Conservation (phyloP, 192 early-diverging fungal species). For the Coemansia sp. region DNA sequence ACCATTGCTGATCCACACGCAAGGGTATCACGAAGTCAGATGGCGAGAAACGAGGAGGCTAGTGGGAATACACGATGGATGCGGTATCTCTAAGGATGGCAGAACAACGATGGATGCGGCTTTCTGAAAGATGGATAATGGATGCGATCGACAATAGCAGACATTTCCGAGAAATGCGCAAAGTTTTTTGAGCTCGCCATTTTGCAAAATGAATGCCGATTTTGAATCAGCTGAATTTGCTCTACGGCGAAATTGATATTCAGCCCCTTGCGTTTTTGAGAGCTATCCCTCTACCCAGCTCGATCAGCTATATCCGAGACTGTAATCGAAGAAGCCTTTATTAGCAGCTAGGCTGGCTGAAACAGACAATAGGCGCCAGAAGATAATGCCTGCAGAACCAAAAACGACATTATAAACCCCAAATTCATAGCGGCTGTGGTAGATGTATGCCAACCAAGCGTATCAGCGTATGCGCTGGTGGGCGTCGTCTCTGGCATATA, state of each 20-base stretch:
- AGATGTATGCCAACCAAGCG: no score
- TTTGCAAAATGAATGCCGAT: neutral
- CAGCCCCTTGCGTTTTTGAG: neutral
- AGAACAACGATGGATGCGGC: neutral
- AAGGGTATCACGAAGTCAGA: neutral
- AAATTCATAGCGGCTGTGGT: no score
- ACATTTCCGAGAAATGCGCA: neutral
- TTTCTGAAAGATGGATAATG: neutral
- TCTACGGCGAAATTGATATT: neutral
- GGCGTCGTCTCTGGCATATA: no score
- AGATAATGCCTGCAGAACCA: no score
- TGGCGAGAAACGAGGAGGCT: neutral
- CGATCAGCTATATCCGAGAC: no score
- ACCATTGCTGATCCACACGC: neutral
- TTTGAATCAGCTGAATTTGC: neutral
- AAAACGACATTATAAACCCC: no score
- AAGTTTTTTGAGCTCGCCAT: neutral
- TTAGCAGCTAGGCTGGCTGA: neutral
- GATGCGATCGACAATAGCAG: neutral
- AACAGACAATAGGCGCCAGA: no score
- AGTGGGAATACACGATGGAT: neutral
- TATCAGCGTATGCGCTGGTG: no score
- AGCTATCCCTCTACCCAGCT: no score
- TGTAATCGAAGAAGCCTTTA: neutral
- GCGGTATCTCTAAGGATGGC: neutral